Base-by-base conservation (phyloP, 2,329 filamentous ascomycete genomes). In the Apiospora sp. region DNA sequence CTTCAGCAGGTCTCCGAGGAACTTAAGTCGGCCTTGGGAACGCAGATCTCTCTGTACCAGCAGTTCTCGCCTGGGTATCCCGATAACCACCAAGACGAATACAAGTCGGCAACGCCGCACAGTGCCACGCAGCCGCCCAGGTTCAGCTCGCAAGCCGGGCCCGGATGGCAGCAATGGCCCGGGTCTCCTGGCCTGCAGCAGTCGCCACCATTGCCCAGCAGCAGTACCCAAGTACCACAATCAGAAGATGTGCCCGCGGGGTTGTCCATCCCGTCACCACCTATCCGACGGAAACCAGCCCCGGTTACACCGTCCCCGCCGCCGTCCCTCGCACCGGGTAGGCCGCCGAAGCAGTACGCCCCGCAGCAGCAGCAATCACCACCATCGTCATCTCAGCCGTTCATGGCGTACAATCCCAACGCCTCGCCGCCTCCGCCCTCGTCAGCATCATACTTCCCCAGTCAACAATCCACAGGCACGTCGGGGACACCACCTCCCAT, bases 111-210 rank as follows among this genome's bases (percentile, higher is more conserved):
- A 22, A 22, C 8, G 16, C 43, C 43, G 2, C 67, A 8, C 22
- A 16, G 19, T 22, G 67, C 67, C 7, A n/a, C 67, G 1, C 43
- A 49, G 2, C 24, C 43, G 8, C 27, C 37, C 7, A 27, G 16
- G 4, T 68, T 46, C 13, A 46, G 67, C 44, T 46, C 67, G 8
- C 44, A 49, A 49, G 67, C 67, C 16, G 67, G 67, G 14, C 67
- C 67, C 1, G 67, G 67, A 1, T 69, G 67, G 67, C 67, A 69
- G 14, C 67, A 69, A 1, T 49, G 44, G 44, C 8, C 67, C 10
- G 64, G 24, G 7, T 41, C 37, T 24, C 34, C 37, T 22, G 64
- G 14, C 2, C 44, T 22, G 34, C 67, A 13, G 37, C 8, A 41
- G 19, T 14, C 58, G 1, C 58, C 44, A 2, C 27, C 27, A 3